These are phyloP conservation scores for Yamadazyma sp. DNA, from an alignment of 1,139 yeast genomes.

Conservation along the genomic window DNA sequence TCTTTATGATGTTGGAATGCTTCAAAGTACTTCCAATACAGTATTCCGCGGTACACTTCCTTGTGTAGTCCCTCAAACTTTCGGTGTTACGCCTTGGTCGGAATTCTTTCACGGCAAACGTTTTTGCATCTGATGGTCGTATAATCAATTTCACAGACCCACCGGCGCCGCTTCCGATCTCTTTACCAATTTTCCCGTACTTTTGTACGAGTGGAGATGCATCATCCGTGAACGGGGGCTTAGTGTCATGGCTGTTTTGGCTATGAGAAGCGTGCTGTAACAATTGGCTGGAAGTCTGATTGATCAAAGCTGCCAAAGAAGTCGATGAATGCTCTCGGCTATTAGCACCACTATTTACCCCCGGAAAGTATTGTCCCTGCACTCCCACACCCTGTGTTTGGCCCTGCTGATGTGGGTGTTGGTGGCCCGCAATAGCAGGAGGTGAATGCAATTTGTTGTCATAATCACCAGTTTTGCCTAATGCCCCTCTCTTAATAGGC, in stretches of 20 bases:
- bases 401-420: background rate
- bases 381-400: background rate
- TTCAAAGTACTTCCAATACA: conserved; percentile 95
- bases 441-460: conserved; percentile 33
- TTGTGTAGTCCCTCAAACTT: conserved; percentile 83
- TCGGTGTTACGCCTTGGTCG: conserved; percentile 84
- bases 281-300: conserved; percentile 45
- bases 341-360: conserved; percentile 11
- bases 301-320: conserved; percentile 43
- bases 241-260: conserved; percentile 19
- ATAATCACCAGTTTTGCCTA: conserved; percentile 22
- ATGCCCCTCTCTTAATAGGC: conserved; percentile 34
- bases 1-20: conserved; percentile 91
- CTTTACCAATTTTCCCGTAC: conserved; percentile 87
- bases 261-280: conserved; percentile 37
- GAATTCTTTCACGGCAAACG: conserved; percentile 97
- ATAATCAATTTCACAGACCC: conserved; percentile 89
- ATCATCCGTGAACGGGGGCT: conserved; percentile 48
- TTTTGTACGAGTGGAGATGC: conserved; percentile 74
- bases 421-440: conserved; percentile 23
- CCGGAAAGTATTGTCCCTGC: too few relatives aligned
- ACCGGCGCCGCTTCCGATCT: conserved; percentile 96
- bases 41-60: conserved; percentile 95
- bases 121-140: conserved; percentile 75
- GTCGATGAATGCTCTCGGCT: conserved; percentile 38